Percentiles rank a stretch among this genome's conserved stretches.
Evolutionary conservation across 2,329 filamentous ascomycete genomes (phyloP).

Genomic region (Colletotrichum falcatum): DNA sequence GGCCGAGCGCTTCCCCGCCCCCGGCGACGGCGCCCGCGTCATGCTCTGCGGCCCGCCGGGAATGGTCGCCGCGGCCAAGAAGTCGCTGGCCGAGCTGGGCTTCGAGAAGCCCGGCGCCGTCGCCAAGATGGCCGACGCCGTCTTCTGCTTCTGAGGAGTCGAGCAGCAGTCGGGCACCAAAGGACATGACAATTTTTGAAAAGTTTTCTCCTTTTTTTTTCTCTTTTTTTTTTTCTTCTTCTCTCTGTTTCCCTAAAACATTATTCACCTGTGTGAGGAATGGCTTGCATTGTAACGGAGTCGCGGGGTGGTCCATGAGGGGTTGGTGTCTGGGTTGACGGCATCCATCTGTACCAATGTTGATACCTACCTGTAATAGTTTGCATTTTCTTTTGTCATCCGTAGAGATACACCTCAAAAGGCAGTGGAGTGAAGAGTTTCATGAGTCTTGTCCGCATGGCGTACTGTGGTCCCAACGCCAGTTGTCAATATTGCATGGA

Average conservation of each 20-base stretch:
- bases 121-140: constrained; percentile 65
- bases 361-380: constrained; percentile 39
- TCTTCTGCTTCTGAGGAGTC: constrained; percentile 66
- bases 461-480: too few species aligned
- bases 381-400: constrained; percentile 26
- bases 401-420: not conserved
- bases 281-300: constrained; percentile 36
- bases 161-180: too few species aligned
- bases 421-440: not conserved
- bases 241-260: not conserved
- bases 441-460: too few species aligned
- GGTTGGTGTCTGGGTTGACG: constrained; percentile 33
- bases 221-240: not conserved
- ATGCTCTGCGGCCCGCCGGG: constrained; percentile 72
- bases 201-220: not conserved
- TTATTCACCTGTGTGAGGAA: not conserved
- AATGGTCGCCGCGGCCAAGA: constrained; percentile 70
- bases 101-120: constrained; percentile 63
- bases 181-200: not conserved
- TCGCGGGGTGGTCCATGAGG: constrained; percentile 9
- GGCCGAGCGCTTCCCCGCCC: constrained; percentile 58
- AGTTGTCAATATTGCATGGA: not conserved
- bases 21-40: constrained; percentile 61
- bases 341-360: constrained; percentile 28
- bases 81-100: constrained; percentile 60